Conservation (phyloP, 2,329 filamentous ascomycete species). For the Phialophora expanda region DNA sequence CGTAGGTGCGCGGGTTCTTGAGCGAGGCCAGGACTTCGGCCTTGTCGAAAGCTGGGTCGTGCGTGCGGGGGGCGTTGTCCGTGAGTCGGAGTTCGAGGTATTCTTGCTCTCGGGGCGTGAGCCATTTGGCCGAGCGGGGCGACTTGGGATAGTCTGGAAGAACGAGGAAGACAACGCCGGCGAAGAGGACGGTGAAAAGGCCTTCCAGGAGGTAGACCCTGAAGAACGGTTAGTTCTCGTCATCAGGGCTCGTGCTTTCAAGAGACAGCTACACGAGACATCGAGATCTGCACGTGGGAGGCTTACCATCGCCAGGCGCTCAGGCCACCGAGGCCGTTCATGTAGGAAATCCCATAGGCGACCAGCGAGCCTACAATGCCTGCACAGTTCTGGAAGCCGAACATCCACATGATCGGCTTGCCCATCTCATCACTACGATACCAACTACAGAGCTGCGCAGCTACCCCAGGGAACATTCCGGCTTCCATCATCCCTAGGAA, state of each 20-base stretch:
- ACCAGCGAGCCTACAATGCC: conserved; percentile 46
- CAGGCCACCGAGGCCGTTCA: conserved; percentile 37
- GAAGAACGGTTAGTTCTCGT: conserved; percentile 1
- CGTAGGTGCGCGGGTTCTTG: conserved; percentile 51
- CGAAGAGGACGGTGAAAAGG: conserved; percentile 50
- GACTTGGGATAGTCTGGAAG: conserved; percentile 56
- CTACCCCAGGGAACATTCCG: conserved; percentile 51
- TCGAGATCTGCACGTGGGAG: not conserved
- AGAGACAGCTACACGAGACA: not conserved
- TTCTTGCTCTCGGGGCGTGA: conserved; percentile 54
- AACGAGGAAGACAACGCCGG: conserved; percentile 46
- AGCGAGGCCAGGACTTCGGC: conserved; percentile 49
- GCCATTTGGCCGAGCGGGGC: conserved; percentile 51
- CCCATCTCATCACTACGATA: conserved; percentile 55
- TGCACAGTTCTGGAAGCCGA: conserved; percentile 47
- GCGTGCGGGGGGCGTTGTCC: conserved; percentile 49
- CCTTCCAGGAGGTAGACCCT: conserved; percentile 55
- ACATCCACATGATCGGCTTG: conserved; percentile 53
- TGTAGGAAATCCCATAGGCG: conserved; percentile 39
- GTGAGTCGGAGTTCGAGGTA: conserved; percentile 57
- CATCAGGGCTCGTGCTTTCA: not conserved
- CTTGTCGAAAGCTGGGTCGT: conserved; percentile 50
- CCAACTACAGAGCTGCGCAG: conserved; percentile 54
- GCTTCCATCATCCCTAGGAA: conserved; percentile 52
- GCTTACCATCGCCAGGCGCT: conserved; percentile 40